phyloP scores from a whole-genome alignment of 2,329 filamentous ascomycete genomes.

The Stromatinia cepivora region DNA sequence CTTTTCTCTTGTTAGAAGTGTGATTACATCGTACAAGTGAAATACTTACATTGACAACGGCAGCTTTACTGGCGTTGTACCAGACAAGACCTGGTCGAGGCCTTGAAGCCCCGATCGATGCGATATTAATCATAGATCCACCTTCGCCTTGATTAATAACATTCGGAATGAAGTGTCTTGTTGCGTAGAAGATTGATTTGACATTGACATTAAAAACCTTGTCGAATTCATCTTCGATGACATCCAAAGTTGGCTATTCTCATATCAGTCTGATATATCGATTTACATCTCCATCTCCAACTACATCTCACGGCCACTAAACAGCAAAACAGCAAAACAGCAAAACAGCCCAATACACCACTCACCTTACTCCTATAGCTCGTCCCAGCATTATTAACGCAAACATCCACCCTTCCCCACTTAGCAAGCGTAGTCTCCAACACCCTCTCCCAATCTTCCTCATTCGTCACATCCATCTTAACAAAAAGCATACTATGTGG shows the following conservation, averaged over 20 bases:
- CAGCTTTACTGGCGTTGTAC: conserved; percentile 49
- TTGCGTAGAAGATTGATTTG: conserved; percentile 61
- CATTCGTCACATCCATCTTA: conserved; percentile 52
- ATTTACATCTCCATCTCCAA: neutral
- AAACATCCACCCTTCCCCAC: conserved; percentile 55
- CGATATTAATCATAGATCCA: conserved; percentile 64
- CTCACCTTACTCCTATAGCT: conserved; percentile 57
- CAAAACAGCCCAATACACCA: neutral
- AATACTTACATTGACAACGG: conserved; percentile 51
- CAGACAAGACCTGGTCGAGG: conserved; percentile 65
- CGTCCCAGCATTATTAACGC: conserved; percentile 63
- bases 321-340: neutral
- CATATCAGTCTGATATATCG: neutral
- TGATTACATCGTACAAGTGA: neutral
- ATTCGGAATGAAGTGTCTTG: conserved; percentile 59
- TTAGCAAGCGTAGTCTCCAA: conserved; percentile 48
- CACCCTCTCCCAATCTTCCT: conserved; percentile 54
- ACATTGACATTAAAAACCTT: conserved; percentile 68
- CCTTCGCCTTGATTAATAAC: conserved; percentile 57
- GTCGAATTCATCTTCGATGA: conserved; percentile 67
- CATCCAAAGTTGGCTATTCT: conserved; percentile 54
- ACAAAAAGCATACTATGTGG: conserved; percentile 43
- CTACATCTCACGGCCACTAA: too few relatives aligned
- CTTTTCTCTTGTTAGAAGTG: conserved; percentile 36
- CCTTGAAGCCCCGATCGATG: conserved; percentile 62